Percentiles rank a stretch among this genome's conserved stretches.
Evolutionary conservation across 2,329 filamentous ascomycete species (phyloP).

Genomic region (Zymoseptoria passerinii): DNA sequence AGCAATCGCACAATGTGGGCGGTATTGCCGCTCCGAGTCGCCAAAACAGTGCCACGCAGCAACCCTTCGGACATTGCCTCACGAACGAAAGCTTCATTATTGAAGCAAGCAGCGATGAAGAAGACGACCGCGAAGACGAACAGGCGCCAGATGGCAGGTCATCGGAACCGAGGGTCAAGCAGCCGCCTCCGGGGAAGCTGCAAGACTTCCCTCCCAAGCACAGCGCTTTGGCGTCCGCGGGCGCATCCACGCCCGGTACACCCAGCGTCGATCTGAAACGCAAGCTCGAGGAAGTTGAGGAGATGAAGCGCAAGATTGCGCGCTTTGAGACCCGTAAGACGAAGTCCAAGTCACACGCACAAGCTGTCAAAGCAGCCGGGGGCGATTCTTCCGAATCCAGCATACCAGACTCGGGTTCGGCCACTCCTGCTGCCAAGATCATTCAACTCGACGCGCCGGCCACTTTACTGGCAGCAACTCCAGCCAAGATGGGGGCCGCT

Average conservation of each 20-base stretch:
- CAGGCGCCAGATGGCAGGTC: background rate
- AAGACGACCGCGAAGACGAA: conserved; percentile 34
- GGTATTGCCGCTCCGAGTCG: background rate
- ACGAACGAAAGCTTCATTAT: conserved; percentile 62
- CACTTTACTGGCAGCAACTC: background rate
- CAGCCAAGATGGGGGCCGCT: background rate
- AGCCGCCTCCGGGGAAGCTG: background rate
- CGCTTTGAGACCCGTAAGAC: background rate
- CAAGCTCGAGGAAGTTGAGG: conserved; percentile 20
- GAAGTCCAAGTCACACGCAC: background rate
- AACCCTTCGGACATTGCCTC: conserved; percentile 51
- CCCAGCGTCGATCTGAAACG: conserved; percentile 8
- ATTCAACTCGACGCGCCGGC: background rate
- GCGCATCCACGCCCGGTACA: conserved; percentile 14
- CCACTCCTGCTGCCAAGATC: background rate
- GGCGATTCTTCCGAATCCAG: background rate
- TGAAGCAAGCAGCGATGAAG: conserved; percentile 72
- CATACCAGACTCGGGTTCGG: background rate
- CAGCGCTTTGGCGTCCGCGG: background rate
- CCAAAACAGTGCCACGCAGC: conserved; percentile 36
- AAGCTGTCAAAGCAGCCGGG: background rate
- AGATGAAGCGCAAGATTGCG: conserved; percentile 16
- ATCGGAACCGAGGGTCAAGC: background rate
- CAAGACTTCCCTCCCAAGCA: background rate
- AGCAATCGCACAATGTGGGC: conserved; percentile 18